Percentiles rank a stretch among this genome's conserved stretches.
These are phyloP conservation scores for Pichia sp. DNA, from an alignment of 1,139 yeast genomes.

Conservation along the genomic window DNA sequence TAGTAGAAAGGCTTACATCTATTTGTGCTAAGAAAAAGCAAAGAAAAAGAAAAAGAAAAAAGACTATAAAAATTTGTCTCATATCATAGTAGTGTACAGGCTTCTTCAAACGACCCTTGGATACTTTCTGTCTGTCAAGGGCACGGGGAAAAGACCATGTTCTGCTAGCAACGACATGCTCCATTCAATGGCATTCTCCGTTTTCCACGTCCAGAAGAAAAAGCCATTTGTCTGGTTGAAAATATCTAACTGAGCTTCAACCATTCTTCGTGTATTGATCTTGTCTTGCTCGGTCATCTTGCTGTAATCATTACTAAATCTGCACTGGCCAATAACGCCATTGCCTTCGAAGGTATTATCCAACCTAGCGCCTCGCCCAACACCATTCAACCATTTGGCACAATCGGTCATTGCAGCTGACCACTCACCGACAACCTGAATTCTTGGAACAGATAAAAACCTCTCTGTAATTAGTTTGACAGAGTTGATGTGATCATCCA, in stretches of 20 bases:
- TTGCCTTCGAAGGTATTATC: constrained; percentile 59
- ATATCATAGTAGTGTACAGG: not conserved
- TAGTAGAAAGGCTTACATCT: constrained; percentile 34
- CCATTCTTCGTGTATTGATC: constrained; percentile 56
- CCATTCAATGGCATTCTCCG: constrained; percentile 86
- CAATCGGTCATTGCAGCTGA: constrained; percentile 57
- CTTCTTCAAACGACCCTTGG: constrained; percentile 35
- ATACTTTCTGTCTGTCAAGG: constrained; percentile 61
- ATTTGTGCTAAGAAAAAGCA: too few species aligned
- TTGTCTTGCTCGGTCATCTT: constrained; percentile 61
- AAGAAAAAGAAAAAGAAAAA: not conserved
- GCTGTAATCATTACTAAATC: constrained; percentile 46
- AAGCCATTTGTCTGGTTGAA: constrained; percentile 76
- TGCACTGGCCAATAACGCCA: constrained; percentile 58
- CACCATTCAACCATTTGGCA: constrained; percentile 88
- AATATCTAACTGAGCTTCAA: constrained; percentile 90
- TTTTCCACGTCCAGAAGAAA: constrained; percentile 92
- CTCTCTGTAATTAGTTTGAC: constrained; percentile 29
- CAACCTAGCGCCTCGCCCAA: constrained; percentile 80
- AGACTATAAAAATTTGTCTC: not conserved
- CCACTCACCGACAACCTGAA: constrained; percentile 78
- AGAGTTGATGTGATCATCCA: constrained; percentile 60
- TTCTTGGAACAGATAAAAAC: constrained; percentile 45
- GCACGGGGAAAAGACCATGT: constrained; percentile 71
- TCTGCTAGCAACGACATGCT: constrained; percentile 59